Conservation (phyloP, 345 rosid genomes). For the Gossypium herbaceum region DNA sequence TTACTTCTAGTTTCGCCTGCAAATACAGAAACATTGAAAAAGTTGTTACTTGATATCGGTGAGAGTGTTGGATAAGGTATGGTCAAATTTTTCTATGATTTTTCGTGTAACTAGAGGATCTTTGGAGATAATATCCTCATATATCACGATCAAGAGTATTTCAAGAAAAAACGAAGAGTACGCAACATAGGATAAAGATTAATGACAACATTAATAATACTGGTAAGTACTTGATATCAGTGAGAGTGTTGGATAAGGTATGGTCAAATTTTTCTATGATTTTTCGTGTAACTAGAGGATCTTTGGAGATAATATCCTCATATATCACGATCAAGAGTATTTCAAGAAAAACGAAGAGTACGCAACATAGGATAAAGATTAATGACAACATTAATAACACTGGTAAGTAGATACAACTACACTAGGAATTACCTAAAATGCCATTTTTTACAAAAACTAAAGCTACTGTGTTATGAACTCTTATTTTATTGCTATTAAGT, state of each 20-base stretch:
- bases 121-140: too few species aligned
- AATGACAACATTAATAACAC: not conserved
- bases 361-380: not conserved
- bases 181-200: not conserved
- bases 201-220: not conserved
- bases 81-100: not conserved
- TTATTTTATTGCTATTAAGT: not conserved
- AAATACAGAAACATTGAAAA: conserved; percentile 11
- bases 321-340: too few species aligned
- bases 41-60: not conserved
- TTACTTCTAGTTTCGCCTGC: conserved; percentile 89
- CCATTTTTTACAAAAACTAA: not conserved
- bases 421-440: not conserved
- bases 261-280: not conserved
- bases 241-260: too few species aligned
- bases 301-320: too few species aligned
- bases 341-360: too few species aligned
- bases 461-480: not conserved
- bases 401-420: not conserved
- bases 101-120: too few species aligned
- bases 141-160: too few species aligned
- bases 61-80: too few species aligned
- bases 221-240: not conserved
- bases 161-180: too few species aligned
- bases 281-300: too few species aligned